A percentile compares a stretch with the other conserved stretches of the same genome.
Evolutionary conservation across 495 filamentous ascomycete species (phyloP).

Genomic region (Penicillium tannophilum): DNA sequence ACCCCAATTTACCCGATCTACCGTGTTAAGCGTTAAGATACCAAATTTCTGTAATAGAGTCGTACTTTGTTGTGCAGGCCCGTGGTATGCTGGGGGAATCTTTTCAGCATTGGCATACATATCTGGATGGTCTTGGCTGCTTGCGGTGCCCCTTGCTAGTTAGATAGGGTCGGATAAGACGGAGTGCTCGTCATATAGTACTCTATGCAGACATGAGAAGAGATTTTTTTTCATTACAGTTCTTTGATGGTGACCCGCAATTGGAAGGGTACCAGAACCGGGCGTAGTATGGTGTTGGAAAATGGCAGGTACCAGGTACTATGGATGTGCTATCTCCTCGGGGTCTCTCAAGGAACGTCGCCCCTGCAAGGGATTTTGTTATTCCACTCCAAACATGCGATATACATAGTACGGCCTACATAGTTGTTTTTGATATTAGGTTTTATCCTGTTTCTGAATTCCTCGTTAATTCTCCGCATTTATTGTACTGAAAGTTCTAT

Average conservation of each 20-base stretch:
- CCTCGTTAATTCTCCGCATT: slow-evolving; percentile 6
- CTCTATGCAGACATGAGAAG: neutral
- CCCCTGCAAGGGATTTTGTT: slow-evolving; percentile 27
- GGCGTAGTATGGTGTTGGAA: slow-evolving; percentile 3
- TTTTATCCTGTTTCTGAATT: slow-evolving; percentile 7
- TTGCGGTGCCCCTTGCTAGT: slow-evolving; percentile 27
- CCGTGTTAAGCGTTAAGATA: neutral
- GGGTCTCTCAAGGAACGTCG: slow-evolving; percentile 22
- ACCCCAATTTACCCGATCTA: slow-evolving; percentile 6
- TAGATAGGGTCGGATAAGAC: slow-evolving; percentile 2
- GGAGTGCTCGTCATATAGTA: neutral
- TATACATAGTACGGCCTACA: too few relatives aligned
- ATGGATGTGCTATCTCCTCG: slow-evolving; percentile 7
- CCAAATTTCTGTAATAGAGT: neutral
- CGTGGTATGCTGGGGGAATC: slow-evolving; percentile 7
- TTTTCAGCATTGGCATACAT: slow-evolving; percentile 20
- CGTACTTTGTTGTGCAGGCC: neutral
- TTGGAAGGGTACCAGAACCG: slow-evolving; percentile 4
- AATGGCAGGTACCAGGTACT: slow-evolving; percentile 1
- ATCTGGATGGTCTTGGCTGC: slow-evolving; percentile 18
- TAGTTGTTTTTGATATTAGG: neutral
- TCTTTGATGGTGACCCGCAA: slow-evolving; percentile 3
- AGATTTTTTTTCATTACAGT: slow-evolving; percentile 4
- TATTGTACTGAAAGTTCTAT: neutral
- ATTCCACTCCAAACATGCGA: slow-evolving; percentile 3